phyloP scores from a whole-genome alignment of 1,284 basidiomycete species.

The Pseudozyma thailandica region DNA sequence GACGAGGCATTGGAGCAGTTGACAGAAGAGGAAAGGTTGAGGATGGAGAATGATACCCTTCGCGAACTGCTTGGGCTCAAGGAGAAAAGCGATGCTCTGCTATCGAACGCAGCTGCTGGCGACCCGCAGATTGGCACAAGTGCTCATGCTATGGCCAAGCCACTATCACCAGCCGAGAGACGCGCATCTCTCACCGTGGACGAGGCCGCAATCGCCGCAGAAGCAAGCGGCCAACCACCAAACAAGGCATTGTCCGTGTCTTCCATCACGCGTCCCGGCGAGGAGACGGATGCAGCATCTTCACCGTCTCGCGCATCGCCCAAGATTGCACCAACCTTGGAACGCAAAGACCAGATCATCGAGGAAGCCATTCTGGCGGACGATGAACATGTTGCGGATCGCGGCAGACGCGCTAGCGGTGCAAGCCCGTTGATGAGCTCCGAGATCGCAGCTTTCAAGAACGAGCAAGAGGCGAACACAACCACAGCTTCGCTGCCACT shows the following conservation, averaged over 20 bases:
- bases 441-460: not conserved
- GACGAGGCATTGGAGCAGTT: slow-evolving; percentile 55
- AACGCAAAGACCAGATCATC: slow-evolving; percentile 48
- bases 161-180: slow-evolving; percentile 27
- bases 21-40: slow-evolving; percentile 61
- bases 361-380: slow-evolving; percentile 49
- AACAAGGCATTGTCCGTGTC: slow-evolving; percentile 34
- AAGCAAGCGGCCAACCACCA: slow-evolving; percentile 46
- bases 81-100: slow-evolving; percentile 42
- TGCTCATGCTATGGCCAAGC: slow-evolving; percentile 5
- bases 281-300: slow-evolving; percentile 14
- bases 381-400: slow-evolving; percentile 21
- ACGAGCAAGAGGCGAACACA: not conserved
- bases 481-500: slow-evolving; percentile 11
- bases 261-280: slow-evolving; percentile 32
- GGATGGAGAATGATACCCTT: slow-evolving; percentile 62
- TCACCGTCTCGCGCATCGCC: slow-evolving; percentile 27
- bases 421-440: not conserved
- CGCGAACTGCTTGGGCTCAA: slow-evolving; percentile 57
- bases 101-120: slow-evolving; percentile 6
- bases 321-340: slow-evolving; percentile 20
- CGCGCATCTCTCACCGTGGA: slow-evolving; percentile 45
- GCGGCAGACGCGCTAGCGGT: slow-evolving; percentile 17
- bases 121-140: not conserved
- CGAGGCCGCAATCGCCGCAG: slow-evolving; percentile 44